Evolutionary conservation across 257 asterid genomes (phyloP).

Genomic region (Paraleonurus japonicus): DNA sequence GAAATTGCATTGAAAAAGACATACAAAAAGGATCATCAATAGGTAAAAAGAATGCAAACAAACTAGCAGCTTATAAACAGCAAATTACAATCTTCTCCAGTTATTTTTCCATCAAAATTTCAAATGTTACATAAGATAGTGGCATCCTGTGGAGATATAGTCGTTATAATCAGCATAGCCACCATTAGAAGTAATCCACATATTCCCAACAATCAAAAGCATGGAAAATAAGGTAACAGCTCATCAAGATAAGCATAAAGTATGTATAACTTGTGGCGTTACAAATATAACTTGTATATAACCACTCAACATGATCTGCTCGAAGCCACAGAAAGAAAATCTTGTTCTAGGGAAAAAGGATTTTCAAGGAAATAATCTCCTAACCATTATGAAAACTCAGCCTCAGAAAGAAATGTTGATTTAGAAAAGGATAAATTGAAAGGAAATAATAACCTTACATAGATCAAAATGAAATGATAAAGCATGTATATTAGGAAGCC

Average conservation of each 20-base stretch:
- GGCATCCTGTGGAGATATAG: neutral
- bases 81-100: slow-evolving; percentile 58
- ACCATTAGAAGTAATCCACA: slow-evolving; percentile 2
- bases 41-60: neutral
- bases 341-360: neutral
- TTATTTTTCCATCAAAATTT: no score
- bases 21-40: neutral
- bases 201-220: neutral
- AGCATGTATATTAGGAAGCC: neutral
- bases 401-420: no score
- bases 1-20: neutral
- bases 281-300: neutral
- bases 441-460: neutral
- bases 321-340: neutral
- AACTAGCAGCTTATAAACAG: neutral
- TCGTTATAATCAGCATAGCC: neutral
- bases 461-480: neutral
- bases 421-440: neutral
- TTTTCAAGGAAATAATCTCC: neutral
- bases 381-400: no score
- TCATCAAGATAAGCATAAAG: neutral
- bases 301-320: neutral
- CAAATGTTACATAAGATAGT: neutral
- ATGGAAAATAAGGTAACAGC: neutral
- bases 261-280: neutral